Conservation (phyloP, 2,329 filamentous ascomycete species). For the Fusarium sp. region DNA sequence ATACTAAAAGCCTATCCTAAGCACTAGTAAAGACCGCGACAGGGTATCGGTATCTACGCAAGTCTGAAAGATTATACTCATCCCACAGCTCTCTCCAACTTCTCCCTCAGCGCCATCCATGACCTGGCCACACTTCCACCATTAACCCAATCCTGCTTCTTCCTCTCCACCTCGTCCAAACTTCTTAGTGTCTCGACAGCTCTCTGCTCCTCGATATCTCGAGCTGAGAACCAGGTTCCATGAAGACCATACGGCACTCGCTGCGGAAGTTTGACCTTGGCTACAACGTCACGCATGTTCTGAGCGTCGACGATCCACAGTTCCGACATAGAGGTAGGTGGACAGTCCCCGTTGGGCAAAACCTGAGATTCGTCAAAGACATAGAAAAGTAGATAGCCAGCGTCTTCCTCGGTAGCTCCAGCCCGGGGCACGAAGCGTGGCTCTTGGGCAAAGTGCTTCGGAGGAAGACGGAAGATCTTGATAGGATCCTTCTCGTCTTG, state of each 20-base stretch:
- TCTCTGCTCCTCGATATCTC: constrained; percentile 62
- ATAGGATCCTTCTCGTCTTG: constrained; percentile 64
- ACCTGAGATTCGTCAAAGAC: constrained; percentile 77
- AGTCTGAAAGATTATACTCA: accelerated
- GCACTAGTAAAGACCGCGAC: neutral
- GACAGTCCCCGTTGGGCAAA: constrained; percentile 59
- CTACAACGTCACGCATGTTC: constrained; percentile 70
- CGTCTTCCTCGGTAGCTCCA: constrained; percentile 63
- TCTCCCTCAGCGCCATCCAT: neutral
- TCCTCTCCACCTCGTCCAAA: neutral
- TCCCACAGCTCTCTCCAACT: constrained; percentile 4
- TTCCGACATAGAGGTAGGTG: constrained; percentile 62
- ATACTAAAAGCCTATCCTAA: neutral
- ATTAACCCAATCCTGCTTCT: neutral
- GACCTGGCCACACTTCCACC: neutral
- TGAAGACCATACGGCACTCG: constrained; percentile 77
- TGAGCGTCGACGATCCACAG: constrained; percentile 75
- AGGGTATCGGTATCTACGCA: constrained; percentile 2
- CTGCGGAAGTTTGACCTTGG: constrained; percentile 69
- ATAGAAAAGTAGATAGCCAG: constrained; percentile 75
- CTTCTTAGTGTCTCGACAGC: constrained; percentile 28
- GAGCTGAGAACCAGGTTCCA: constrained; percentile 68
- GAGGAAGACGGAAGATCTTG: constrained; percentile 69
- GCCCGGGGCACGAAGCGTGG: constrained; percentile 69
- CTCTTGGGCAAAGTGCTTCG: constrained; percentile 73